phyloP scores from a whole-genome alignment of 2,329 filamentous ascomycete genomes.

The Basipetospora chlamydospora region DNA sequence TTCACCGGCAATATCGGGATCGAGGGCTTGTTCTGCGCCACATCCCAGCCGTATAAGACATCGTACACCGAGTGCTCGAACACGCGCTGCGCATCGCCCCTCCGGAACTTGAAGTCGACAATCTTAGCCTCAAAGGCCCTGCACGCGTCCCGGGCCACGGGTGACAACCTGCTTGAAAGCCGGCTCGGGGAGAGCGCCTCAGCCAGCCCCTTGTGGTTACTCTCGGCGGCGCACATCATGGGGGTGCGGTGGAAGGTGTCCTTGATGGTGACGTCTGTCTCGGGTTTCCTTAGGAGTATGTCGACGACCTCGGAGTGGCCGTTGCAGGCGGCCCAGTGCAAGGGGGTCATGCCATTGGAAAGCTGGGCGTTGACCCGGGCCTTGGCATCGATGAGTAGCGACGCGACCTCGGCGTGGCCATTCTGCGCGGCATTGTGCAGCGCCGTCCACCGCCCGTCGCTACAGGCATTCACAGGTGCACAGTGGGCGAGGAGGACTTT shows the following conservation, averaged over 20 bases:
- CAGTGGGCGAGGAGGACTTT: constrained; percentile 10
- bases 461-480: not conserved
- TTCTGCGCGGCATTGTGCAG: constrained; percentile 6
- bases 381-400: constrained; percentile 15
- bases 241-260: constrained; percentile 3
- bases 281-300: not conserved
- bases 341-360: constrained; percentile 16
- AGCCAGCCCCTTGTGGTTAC: not conserved
- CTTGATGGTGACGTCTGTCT: constrained; percentile 3
- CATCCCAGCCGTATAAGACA: constrained; percentile 3
- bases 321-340: constrained; percentile 18
- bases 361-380: constrained; percentile 16
- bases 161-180: not conserved
- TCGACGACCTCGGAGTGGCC: constrained; percentile 17
- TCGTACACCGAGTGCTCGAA: constrained; percentile 4
- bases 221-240: constrained; percentile 4
- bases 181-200: not conserved
- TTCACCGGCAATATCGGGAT: constrained; percentile 2
- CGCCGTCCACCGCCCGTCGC: constrained; percentile 5
- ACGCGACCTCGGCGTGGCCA: constrained; percentile 4
- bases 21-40: not conserved
- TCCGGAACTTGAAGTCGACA: constrained; percentile 5
- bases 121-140: constrained; percentile 3
- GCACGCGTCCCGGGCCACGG: constrained; percentile 1
- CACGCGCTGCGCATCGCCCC: constrained; percentile 1